Evolutionary conservation across 441 rosid species (phyloP).

Genomic region (Adansonia rubrostipa): DNA sequence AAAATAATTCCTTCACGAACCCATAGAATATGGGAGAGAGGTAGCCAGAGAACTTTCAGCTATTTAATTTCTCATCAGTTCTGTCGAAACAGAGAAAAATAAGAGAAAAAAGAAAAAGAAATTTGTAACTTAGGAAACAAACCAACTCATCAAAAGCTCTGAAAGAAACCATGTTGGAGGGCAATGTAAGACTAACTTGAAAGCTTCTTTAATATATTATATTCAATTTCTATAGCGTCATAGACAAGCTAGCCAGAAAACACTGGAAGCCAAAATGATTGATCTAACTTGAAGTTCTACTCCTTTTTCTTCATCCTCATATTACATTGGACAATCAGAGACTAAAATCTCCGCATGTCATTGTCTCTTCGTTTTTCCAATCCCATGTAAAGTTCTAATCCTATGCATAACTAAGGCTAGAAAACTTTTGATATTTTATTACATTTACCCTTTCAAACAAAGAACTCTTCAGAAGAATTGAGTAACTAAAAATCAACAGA

Average conservation of each 20-base stretch:
- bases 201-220: constrained; percentile 1
- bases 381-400: constrained; percentile 2
- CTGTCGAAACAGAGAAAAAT: background rate
- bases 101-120: background rate
- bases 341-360: background rate
- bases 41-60: background rate
- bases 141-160: background rate
- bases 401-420: constrained; percentile 4
- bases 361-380: background rate
- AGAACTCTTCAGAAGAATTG: background rate
- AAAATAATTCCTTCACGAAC: background rate
- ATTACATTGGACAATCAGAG: constrained; percentile 11
- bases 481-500: background rate
- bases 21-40: background rate
- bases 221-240: background rate
- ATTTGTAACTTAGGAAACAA: constrained; percentile 3
- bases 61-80: background rate
- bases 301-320: background rate
- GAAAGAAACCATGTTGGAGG: background rate
- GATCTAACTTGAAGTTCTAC: background rate
- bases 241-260: constrained; percentile 14
- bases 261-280: background rate
- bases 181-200: constrained; percentile 7
- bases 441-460: background rate
- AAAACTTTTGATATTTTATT: background rate